Evolutionary conservation across 345 rosid genomes (phyloP).

Genomic region (Lepidium aucheri): DNA sequence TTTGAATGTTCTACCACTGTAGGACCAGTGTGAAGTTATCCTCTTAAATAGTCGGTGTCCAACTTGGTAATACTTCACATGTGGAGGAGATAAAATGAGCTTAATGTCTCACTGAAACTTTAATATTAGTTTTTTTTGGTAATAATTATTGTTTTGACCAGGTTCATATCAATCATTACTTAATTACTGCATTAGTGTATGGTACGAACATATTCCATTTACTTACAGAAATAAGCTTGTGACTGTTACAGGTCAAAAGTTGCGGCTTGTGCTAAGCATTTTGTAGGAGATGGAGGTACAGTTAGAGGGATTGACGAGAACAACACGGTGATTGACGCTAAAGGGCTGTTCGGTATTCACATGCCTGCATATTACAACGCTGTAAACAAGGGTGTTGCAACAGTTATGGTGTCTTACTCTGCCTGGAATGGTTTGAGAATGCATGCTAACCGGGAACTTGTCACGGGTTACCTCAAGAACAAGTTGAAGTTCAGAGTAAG

Average conservation of each 20-base stretch:
- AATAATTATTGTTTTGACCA: background rate
- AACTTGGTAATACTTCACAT: background rate
- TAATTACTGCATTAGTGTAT: background rate
- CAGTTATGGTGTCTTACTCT: slow-evolving; percentile 53
- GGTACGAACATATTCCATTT: background rate
- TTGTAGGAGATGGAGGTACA: slow-evolving; percentile 63
- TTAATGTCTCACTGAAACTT: background rate
- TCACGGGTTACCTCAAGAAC: slow-evolving; percentile 46
- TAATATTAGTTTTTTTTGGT: background rate
- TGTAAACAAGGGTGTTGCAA: slow-evolving; percentile 48
- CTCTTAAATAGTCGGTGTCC: background rate
- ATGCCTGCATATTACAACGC: slow-evolving; percentile 46
- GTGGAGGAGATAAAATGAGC: background rate
- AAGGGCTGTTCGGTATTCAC: slow-evolving; percentile 40
- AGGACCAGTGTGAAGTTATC: slow-evolving; percentile 12
- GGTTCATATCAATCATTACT: background rate
- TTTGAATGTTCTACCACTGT: slow-evolving; percentile 20
- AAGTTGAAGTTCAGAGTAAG: slow-evolving; percentile 46
- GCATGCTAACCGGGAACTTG: slow-evolving; percentile 39
- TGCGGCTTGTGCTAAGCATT: slow-evolving; percentile 56
- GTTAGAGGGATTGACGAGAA: slow-evolving; percentile 46
- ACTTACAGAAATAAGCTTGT: background rate
- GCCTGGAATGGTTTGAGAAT: slow-evolving; percentile 52
- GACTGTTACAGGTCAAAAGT: slow-evolving; percentile 35
- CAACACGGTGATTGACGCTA: slow-evolving; percentile 36